These are phyloP conservation scores for Fusarium oxysporum DNA, from an alignment of 2,329 filamentous ascomycete species.

Conservation along the genomic window DNA sequence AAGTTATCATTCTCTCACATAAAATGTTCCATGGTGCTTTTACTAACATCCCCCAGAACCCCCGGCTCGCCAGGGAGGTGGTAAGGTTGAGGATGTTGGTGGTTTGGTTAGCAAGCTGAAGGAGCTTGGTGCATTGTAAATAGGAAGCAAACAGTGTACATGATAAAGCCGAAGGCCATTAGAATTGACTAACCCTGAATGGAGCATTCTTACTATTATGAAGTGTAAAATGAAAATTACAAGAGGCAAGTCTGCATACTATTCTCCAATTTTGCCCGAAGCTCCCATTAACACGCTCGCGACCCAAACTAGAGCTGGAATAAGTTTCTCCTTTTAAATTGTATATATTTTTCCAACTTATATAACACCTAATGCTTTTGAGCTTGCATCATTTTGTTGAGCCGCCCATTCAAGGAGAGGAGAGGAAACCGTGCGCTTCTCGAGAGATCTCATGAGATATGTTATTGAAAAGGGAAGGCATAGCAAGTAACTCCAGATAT, in stretches of 20 bases:
- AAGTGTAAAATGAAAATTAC: neutral
- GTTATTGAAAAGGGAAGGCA: neutral
- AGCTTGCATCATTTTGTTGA: neutral
- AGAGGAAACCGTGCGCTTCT: neutral
- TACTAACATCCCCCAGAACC: constrained; percentile 71
- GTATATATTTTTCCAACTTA: neutral
- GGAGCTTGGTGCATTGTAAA: constrained; percentile 89
- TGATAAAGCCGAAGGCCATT: neutral
- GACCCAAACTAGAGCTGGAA: neutral
- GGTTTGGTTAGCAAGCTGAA: constrained; percentile 94
- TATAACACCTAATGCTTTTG: neutral
- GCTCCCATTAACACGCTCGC: neutral
- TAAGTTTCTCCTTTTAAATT: neutral
- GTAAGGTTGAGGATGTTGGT: constrained; percentile 97
- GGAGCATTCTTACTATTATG: neutral
- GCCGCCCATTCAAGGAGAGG: too few species aligned
- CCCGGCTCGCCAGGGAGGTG: constrained; percentile 86
- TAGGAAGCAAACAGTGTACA: constrained; percentile 6
- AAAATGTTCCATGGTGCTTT: neutral
- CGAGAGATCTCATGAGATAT: neutral
- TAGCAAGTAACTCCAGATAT: too few species aligned
- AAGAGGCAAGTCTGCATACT: neutral
- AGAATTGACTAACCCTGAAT: neutral
- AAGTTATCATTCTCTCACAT: constrained; percentile 50
- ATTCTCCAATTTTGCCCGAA: neutral